These are phyloP conservation scores for Cladosporium sp. DNA, from an alignment of 2,329 filamentous ascomycete genomes.

Conservation along the genomic window DNA sequence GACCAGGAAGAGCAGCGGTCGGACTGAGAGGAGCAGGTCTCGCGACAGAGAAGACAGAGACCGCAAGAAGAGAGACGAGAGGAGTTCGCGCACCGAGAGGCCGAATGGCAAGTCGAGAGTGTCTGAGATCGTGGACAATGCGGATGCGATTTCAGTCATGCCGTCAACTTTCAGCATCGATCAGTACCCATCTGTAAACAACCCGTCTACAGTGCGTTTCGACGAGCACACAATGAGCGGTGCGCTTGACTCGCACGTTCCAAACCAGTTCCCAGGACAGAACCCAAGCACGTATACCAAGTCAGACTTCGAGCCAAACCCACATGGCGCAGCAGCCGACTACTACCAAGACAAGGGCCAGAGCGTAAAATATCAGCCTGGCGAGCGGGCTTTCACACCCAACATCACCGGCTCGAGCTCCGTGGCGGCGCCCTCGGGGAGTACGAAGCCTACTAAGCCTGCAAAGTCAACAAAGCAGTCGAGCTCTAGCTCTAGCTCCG, in stretches of 20 bases:
- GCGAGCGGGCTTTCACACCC: conserved; percentile 54
- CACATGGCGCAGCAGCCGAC: conserved; percentile 56
- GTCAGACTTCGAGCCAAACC: conserved; percentile 47
- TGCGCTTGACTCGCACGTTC: conserved; percentile 27
- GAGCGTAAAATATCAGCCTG: conserved; percentile 60
- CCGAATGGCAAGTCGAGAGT: conserved; percentile 21
- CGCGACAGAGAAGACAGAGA: conserved; percentile 26
- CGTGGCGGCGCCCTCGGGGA: conserved; percentile 24
- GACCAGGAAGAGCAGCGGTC: conserved; percentile 31
- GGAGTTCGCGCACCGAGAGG: conserved; percentile 24
- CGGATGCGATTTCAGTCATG: conserved; percentile 25
- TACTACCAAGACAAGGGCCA: conserved; percentile 65
- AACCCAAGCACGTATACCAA: conserved; percentile 48
- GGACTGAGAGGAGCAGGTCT: conserved; percentile 32
- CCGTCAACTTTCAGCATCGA: conserved; percentile 34
- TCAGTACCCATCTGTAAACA: conserved; percentile 36
- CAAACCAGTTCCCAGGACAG: conserved; percentile 60
- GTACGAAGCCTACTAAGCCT: conserved; percentile 38
- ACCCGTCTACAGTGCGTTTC: conserved; percentile 16
- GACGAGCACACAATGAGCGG: conserved; percentile 31
- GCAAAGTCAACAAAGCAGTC: conserved; percentile 26
- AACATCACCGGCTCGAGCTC: conserved; percentile 22
- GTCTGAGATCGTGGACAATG: conserved; percentile 19
- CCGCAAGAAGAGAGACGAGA: conserved; percentile 21
- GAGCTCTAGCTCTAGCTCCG: conserved; percentile 13